phyloP scores from a whole-genome alignment of 2,329 filamentous ascomycete genomes.

The Dactylellina haptotyla region DNA sequence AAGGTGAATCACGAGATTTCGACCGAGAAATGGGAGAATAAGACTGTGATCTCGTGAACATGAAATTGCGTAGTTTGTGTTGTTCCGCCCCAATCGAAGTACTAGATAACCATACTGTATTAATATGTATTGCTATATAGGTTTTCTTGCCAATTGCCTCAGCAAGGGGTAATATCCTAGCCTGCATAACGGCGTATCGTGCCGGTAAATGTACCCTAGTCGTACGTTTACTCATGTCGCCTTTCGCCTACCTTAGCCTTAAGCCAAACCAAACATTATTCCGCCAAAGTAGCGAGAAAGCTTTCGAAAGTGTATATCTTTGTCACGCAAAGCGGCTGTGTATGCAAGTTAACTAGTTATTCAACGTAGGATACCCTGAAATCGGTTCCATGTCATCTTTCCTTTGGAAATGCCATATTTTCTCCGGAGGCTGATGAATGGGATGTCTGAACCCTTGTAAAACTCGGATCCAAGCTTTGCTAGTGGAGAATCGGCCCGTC shows the following conservation, averaged over 20 bases:
- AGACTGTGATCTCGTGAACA: too few relatives aligned
- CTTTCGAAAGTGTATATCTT: background rate
- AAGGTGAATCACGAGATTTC: too few relatives aligned
- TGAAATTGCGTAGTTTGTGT: too few relatives aligned
- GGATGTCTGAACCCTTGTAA: background rate
- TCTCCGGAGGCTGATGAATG: background rate
- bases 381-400: too few relatives aligned
- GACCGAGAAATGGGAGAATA: too few relatives aligned
- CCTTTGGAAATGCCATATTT: too few relatives aligned
- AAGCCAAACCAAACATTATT: background rate
- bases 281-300: background rate
- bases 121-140: background rate
- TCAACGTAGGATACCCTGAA: too few relatives aligned
- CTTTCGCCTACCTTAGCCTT: background rate
- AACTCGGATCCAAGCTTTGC: slow-evolving; percentile 36
- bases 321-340: background rate
- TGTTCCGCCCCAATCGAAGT: too few relatives aligned
- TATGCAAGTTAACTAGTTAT: too few relatives aligned
- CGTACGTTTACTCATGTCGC: background rate
- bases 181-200: background rate
- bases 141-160: background rate
- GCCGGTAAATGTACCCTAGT: slow-evolving; percentile 5
- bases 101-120: too few relatives aligned
- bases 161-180: background rate
- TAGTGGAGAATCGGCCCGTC: slow-evolving; percentile 30